A percentile compares a stretch with the other conserved stretches of the same genome.
phyloP scores from a whole-genome alignment of 306 rosid genomes.

The Quercus bicolor region DNA sequence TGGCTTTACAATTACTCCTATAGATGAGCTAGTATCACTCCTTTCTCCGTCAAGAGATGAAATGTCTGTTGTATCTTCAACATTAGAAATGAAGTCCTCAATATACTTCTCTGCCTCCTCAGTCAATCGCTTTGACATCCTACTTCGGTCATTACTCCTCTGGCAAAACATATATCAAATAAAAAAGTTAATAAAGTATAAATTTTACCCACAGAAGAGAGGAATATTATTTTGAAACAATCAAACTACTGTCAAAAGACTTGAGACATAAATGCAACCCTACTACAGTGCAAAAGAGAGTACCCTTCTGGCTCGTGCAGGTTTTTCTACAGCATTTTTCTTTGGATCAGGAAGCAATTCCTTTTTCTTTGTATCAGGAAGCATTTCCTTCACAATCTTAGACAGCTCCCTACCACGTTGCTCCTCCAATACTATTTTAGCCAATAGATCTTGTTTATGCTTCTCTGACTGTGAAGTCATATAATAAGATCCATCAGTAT shows the following conservation, averaged over 20 bases:
- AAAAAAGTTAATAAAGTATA: slow-evolving; percentile 10
- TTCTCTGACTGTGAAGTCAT: slow-evolving; percentile 69
- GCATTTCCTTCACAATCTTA: slow-evolving; percentile 54
- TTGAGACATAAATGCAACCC: background rate
- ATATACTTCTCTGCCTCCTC: slow-evolving; percentile 91
- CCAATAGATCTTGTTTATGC: slow-evolving; percentile 74
- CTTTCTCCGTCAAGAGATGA: slow-evolving; percentile 95
- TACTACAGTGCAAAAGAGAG: slow-evolving; percentile 16
- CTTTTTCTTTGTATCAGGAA: slow-evolving; percentile 49
- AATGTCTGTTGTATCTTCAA: slow-evolving; percentile 94
- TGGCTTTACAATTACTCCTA: slow-evolving; percentile 65
- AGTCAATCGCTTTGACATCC: slow-evolving; percentile 66
- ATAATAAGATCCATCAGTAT: background rate
- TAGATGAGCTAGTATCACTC: slow-evolving; percentile 87
- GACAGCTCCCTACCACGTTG: slow-evolving; percentile 77
- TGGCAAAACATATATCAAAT: slow-evolving; percentile 29
- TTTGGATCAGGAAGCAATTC: slow-evolving; percentile 59
- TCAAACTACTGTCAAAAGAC: slow-evolving; percentile 11
- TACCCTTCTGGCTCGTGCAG: slow-evolving; percentile 68
- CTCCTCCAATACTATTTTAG: slow-evolving; percentile 73
- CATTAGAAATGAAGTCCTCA: slow-evolving; percentile 91
- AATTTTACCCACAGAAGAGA: slow-evolving; percentile 7
- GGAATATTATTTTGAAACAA: background rate
- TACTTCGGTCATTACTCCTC: slow-evolving; percentile 76
- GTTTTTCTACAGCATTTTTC: slow-evolving; percentile 36